A percentile compares a stretch with the other conserved stretches of the same genome.
Conservation (phyloP, 2,329 filamentous ascomycete species). For the Colletotrichum destructivum region DNA sequence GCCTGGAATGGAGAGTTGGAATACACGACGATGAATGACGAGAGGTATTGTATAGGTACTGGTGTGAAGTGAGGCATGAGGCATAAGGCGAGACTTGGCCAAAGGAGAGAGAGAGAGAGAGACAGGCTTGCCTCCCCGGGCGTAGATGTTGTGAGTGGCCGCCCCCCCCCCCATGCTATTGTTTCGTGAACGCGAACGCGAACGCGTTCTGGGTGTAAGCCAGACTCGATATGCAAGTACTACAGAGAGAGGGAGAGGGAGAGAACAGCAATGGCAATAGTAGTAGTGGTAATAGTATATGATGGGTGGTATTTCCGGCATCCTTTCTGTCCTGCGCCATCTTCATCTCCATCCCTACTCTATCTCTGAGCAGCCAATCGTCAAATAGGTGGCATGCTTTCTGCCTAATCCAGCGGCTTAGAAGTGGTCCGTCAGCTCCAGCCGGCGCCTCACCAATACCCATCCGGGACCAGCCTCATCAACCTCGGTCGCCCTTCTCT, state of each 20-base stretch:
- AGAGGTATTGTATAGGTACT: conserved; percentile 19
- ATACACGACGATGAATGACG: conserved; percentile 8
- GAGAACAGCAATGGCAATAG: too few species aligned
- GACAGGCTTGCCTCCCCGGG: too few species aligned
- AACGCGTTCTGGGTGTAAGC: not conserved
- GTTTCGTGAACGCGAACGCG: not conserved
- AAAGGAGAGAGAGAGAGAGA: not conserved
- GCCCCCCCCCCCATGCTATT: not conserved
- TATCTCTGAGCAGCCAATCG: not conserved
- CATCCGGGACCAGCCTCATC: conserved; percentile 19
- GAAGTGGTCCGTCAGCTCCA: conserved; percentile 21
- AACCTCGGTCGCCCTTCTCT: not conserved
- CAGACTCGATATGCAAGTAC: too few species aligned
- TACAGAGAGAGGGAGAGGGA: too few species aligned
- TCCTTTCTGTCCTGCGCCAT: not conserved
- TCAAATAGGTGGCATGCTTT: conserved; percentile 26
- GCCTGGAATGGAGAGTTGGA: not conserved
- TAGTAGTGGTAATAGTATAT: not conserved
- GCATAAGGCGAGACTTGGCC: not conserved
- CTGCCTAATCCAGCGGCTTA: conserved; percentile 9
- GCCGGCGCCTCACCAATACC: conserved; percentile 15
- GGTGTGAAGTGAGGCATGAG: conserved; percentile 14
- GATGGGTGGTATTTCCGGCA: conserved; percentile 2
- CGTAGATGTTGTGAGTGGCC: not conserved
- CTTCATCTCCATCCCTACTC: not conserved